phyloP scores from a whole-genome alignment of 768 basidiomycete genomes.

The Mycena kentingensis region DNA sequence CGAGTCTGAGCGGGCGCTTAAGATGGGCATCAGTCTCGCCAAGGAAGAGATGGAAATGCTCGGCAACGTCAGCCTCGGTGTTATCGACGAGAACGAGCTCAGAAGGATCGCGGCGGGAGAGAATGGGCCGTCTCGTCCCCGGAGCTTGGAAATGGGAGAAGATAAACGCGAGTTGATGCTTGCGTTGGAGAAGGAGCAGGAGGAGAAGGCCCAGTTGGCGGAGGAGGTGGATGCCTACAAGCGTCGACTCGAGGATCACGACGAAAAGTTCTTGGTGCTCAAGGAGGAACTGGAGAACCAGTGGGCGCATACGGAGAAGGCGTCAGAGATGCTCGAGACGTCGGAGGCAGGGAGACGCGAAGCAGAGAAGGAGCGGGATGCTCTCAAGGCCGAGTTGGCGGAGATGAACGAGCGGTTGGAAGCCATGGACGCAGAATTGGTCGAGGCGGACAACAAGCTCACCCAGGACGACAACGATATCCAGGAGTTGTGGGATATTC shows the following conservation, averaged over 20 bases:
- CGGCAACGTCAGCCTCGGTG: constrained; percentile 46
- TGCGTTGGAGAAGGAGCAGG: constrained; percentile 43
- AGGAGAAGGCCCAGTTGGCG: constrained; percentile 45
- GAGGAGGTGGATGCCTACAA: constrained; percentile 46
- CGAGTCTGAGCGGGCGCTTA: constrained; percentile 54
- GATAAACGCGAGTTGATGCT: constrained; percentile 50
- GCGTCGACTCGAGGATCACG: constrained; percentile 41
- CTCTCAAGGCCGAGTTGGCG: constrained; percentile 40
- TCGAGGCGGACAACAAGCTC: constrained; percentile 56
- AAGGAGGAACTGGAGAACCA: constrained; percentile 71
- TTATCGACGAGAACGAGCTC: constrained; percentile 47
- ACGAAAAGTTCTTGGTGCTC: constrained; percentile 50
- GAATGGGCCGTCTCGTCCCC: constrained; percentile 41
- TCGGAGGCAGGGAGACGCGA: constrained; percentile 39
- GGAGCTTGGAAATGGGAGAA: constrained; percentile 50
- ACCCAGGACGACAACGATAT: constrained; percentile 57
- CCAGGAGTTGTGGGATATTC: constrained; percentile 52
- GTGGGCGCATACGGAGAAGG: constrained; percentile 65
- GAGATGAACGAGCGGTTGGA: constrained; percentile 45
- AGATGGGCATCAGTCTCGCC: constrained; percentile 54
- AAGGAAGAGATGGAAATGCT: constrained; percentile 65
- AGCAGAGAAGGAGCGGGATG: constrained; percentile 43
- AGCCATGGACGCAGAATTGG: constrained; percentile 57
- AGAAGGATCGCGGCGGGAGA: constrained; percentile 41
- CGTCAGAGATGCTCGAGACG: constrained; percentile 47